Conservation (phyloP, 345 rosid genomes). For the Stellera chamaejasme region DNA sequence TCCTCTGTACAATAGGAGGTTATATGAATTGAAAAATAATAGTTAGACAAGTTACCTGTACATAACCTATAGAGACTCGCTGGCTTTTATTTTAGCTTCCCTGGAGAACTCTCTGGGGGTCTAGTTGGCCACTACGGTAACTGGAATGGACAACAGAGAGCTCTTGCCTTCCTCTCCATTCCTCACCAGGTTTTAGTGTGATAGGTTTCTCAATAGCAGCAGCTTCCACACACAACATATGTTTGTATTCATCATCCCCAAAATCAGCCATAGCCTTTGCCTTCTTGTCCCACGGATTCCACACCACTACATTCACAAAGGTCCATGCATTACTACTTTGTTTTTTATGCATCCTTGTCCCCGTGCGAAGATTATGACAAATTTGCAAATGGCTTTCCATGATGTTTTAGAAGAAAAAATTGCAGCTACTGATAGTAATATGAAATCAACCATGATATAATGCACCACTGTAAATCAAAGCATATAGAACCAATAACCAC, state of each 20-base stretch:
- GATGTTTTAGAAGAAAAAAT: too few relatives aligned
- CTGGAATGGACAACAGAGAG: slow-evolving; percentile 89
- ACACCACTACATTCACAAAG: slow-evolving; percentile 54
- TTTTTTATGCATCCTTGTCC: too few relatives aligned
- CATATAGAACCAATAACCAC: too few relatives aligned
- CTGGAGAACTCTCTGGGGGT: slow-evolving; percentile 69
- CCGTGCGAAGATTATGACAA: too few relatives aligned
- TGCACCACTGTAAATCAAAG: too few relatives aligned
- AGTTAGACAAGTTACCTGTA: slow-evolving; percentile 29
- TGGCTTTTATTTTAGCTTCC: slow-evolving; percentile 35
- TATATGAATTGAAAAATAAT: background rate
- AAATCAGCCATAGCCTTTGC: slow-evolving; percentile 82
- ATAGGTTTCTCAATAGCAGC: slow-evolving; percentile 77
- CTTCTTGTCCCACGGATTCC: slow-evolving; percentile 98
- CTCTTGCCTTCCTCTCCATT: slow-evolving; percentile 91
- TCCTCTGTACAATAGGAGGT: too few relatives aligned
- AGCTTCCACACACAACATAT: slow-evolving; percentile 94
- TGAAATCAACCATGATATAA: too few relatives aligned
- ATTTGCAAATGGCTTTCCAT: too few relatives aligned
- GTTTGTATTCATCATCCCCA: slow-evolving; percentile 93
- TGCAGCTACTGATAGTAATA: too few relatives aligned
- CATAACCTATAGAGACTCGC: slow-evolving; percentile 13
- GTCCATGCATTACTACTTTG: background rate
- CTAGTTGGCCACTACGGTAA: slow-evolving; percentile 95
- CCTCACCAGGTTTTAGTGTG: slow-evolving; percentile 88